phyloP scores from a whole-genome alignment of 148 eudicot species.

The Drosera capensis region DNA sequence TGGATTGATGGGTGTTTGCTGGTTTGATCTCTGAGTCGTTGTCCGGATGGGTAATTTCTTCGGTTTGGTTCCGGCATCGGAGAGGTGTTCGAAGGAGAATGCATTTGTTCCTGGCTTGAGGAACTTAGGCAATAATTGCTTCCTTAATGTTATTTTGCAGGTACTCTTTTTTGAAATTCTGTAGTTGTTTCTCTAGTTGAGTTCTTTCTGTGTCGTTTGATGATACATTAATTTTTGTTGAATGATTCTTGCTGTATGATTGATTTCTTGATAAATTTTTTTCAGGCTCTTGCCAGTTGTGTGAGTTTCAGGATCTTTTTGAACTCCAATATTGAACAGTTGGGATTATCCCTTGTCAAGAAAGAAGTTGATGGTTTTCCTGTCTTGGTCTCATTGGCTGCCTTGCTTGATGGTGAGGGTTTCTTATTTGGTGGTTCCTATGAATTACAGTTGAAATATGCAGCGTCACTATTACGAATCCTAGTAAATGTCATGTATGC shows the following conservation, averaged over 20 bases:
- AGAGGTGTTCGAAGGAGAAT: slow-evolving; percentile 12
- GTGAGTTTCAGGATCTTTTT: slow-evolving; percentile 36
- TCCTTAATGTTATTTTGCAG: slow-evolving; percentile 91
- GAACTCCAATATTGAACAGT: slow-evolving; percentile 23
- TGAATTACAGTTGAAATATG: not conserved
- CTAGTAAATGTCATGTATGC: not conserved
- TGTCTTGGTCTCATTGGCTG: slow-evolving; percentile 44
- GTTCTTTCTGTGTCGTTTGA: not conserved
- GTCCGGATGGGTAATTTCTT: slow-evolving; percentile 22
- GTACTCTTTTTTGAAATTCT: slow-evolving; percentile 13
- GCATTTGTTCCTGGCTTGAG: slow-evolving; percentile 60
- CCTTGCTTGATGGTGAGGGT: slow-evolving; percentile 53
- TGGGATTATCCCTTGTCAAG: slow-evolving; percentile 15
- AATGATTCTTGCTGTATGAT: not conserved
- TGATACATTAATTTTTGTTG: not conserved
- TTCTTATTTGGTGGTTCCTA: not conserved
- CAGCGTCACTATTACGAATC: not conserved
- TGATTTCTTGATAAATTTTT: not conserved
- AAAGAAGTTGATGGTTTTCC: slow-evolving; percentile 38
- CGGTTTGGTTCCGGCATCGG: slow-evolving; percentile 12
- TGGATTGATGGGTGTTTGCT: slow-evolving; percentile 40
- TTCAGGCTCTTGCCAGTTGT: slow-evolving; percentile 84
- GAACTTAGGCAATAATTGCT: slow-evolving; percentile 87
- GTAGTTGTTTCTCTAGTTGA: not conserved
- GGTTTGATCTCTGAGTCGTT: slow-evolving; percentile 32